Percentiles rank a stretch among this genome's conserved stretches.
Evolutionary conservation across 139 green algal species (phyloP).

Genomic region (Zygnema circumcarinatum): DNA sequence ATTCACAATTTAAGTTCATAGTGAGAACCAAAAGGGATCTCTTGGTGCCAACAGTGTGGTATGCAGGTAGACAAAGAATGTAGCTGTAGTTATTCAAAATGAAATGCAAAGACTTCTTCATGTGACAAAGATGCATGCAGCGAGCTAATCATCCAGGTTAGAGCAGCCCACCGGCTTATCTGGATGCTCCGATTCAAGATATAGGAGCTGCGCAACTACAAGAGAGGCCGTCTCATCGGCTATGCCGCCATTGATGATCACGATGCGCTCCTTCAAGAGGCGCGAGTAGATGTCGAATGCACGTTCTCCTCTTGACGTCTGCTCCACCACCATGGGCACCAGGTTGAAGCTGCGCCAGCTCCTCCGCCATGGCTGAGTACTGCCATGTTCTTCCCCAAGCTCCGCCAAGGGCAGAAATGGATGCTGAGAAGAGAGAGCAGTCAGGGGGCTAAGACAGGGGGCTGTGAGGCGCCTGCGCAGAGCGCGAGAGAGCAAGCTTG

Average conservation of each 20-base stretch:
- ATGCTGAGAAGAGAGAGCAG: too few relatives aligned
- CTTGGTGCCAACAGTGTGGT: too few relatives aligned
- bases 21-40: too few relatives aligned
- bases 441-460: too few relatives aligned
- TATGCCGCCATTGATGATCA: constrained; percentile 86
- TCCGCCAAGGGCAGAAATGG: not conserved
- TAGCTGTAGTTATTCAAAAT: too few relatives aligned
- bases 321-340: constrained; percentile 57
- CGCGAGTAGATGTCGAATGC: constrained; percentile 94
- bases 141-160: too few relatives aligned
- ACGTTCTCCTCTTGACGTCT: constrained; percentile 72
- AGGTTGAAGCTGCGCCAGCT: constrained; percentile 33
- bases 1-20: too few relatives aligned
- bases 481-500: too few relatives aligned
- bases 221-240: constrained; percentile 81
- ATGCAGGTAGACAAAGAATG: too few relatives aligned
- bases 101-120: too few relatives aligned
- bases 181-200: constrained; percentile 89
- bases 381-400: not conserved
- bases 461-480: too few relatives aligned
- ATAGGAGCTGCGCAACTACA: constrained; percentile 91
- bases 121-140: too few relatives aligned
- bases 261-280: constrained; percentile 89
- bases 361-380: not conserved
- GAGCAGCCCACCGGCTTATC: constrained; percentile 83